Conservation (phyloP, 2,329 filamentous ascomycete genomes). For the Epichloe hybrida region DNA sequence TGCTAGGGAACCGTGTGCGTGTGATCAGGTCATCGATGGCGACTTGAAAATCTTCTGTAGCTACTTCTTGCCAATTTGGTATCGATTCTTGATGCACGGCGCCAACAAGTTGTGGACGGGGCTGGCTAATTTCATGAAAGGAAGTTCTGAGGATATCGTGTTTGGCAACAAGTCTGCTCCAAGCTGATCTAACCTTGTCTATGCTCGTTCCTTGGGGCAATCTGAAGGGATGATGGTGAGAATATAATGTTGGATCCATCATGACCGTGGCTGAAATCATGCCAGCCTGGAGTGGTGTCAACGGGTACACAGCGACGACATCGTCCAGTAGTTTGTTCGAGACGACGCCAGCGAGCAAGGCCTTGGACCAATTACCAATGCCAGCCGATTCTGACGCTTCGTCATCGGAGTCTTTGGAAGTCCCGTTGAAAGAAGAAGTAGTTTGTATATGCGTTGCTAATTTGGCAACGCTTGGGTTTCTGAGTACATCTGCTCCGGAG, state of each 20-base stretch:
- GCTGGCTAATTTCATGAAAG: conserved; percentile 11
- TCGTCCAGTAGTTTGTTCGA: conserved; percentile 3
- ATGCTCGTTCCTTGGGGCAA: conserved; percentile 4
- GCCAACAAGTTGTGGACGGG: conserved; percentile 1
- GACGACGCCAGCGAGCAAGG: not conserved
- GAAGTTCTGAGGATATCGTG: conserved; percentile 14
- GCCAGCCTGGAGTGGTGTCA: conserved; percentile 11
- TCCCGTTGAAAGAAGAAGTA: too few relatives aligned
- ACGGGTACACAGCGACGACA: conserved; percentile 14
- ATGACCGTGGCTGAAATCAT: conserved; percentile 10
- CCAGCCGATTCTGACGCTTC: not conserved
- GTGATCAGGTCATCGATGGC: not conserved
- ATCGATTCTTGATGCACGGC: not conserved
- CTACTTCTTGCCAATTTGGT: not conserved
- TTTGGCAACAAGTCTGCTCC: conserved; percentile 6
- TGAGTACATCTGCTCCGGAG: conserved; percentile 22
- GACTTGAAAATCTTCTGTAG: not conserved
- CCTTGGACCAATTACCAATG: not conserved
- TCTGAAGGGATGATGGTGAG: conserved; percentile 7
- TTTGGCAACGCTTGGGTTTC: conserved; percentile 17
- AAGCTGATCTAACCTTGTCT: conserved; percentile 7
- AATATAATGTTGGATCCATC: conserved; percentile 9
- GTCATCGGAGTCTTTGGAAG: too few relatives aligned
- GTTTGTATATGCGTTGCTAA: conserved; percentile 5
- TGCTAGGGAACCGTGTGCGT: not conserved